Conservation (phyloP, 192 early-diverging fungal species). For the Podila verticillata region DNA sequence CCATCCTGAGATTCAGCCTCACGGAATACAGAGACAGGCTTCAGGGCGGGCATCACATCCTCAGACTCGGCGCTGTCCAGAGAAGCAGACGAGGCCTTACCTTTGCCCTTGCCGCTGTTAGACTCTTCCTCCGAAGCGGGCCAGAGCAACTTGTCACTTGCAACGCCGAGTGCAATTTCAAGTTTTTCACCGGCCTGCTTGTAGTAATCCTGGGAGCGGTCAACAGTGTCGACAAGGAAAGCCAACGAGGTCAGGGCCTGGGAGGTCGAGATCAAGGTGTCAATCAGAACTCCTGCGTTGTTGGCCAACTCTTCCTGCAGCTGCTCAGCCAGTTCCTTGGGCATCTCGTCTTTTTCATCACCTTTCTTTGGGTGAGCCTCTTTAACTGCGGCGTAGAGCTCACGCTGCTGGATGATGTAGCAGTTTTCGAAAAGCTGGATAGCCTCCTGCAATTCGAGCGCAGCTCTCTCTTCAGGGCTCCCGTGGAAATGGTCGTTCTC, state of each 20-base stretch:
- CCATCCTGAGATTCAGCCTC: conserved; percentile 38
- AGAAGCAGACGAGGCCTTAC: conserved; percentile 3
- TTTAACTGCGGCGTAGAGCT: conserved; percentile 39
- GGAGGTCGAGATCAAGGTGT: conserved; percentile 60
- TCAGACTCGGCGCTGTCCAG: conserved; percentile 12
- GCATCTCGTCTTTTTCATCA: not conserved
- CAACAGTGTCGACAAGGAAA: conserved; percentile 55
- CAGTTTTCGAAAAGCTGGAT: conserved; percentile 59
- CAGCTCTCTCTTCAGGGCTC: conserved; percentile 57
- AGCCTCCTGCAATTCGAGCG: conserved; percentile 58
- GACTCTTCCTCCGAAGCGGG: conserved; percentile 15
- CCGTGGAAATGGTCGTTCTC: conserved; percentile 58
- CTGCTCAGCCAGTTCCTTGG: conserved; percentile 8
- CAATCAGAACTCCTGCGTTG: conserved; percentile 57
- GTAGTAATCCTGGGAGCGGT: conserved; percentile 51
- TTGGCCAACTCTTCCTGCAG: conserved; percentile 45
- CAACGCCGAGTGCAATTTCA: conserved; percentile 44
- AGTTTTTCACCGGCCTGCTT: conserved; percentile 54
- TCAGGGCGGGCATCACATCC: conserved; percentile 49
- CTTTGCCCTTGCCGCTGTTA: conserved; percentile 33
- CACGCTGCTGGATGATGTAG: conserved; percentile 59
- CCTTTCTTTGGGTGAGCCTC: conserved; percentile 15
- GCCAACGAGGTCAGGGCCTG: conserved; percentile 61
- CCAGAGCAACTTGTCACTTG: conserved; percentile 41
- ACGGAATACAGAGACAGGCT: conserved; percentile 38